Evolutionary conservation across 179 eudicot species (phyloP), one percentile per base, ranked within the genome.

Genomic region (Vitellaria paradoxa): DNA sequence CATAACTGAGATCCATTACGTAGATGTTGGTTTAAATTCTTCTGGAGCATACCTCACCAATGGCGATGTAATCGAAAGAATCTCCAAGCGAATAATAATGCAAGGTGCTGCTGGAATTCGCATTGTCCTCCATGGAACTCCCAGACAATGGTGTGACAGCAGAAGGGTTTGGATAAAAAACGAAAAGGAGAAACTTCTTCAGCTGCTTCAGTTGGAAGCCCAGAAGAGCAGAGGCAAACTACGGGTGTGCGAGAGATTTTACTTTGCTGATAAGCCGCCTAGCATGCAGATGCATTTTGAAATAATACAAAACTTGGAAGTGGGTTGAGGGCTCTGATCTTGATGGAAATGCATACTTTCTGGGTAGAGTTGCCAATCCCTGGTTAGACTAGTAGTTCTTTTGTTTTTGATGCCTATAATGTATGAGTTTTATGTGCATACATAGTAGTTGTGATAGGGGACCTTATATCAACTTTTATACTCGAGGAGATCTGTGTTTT

Each of bases 271-370:
- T 77, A 70, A 59, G 75, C 68, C 75, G 59, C 88, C 99, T 72
- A 81, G 83, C 82, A 52, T 93, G 80, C 97, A 95, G 84, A 93
- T 95, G 97, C 99, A 95, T 84, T 91, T 93, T 84, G 88, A 93
- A 75, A 82, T 95, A 72, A 91, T 95, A 70, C 97, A 91, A 26
- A 68, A 77, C n/a, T 55, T 95, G 81, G 81, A 87, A 79, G 88
- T 90, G 15, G 77, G 81, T 80, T 88, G 85, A 87, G 62, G 62
- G 49, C 8, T 75, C 70, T 30, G 10, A 74, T 62, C 23, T 42
- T 45, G 56, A 59, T 20, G 67, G 26, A 21, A 60, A 45, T 42
- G 12, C 20, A 24, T 24, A 1, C 11, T 24, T 52, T 6, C 11
- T 24, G n/a, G 67, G 17, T 24, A 20, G 55, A 46, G 57, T 68